Percentiles rank a stretch among this genome's conserved stretches.
Evolutionary conservation across 2,329 filamentous ascomycete genomes (phyloP).

Genomic region (Alternaria tenuissima): DNA sequence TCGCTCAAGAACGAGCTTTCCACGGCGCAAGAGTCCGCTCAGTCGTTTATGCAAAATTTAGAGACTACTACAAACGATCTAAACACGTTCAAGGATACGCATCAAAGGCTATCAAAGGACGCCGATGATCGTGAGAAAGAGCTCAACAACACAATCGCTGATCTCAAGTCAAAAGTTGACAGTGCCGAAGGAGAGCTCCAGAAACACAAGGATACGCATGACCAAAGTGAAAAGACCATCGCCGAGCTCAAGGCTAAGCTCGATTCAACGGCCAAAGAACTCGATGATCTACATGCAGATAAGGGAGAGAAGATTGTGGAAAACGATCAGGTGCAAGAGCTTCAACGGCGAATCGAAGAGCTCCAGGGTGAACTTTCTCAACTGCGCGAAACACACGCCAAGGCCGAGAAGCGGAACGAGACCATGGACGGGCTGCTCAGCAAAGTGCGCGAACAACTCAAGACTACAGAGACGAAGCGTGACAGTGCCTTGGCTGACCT

Average conservation of each 20-base stretch:
- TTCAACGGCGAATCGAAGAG: constrained; percentile 40
- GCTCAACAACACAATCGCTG: constrained; percentile 37
- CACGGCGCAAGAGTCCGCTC: constrained; percentile 71
- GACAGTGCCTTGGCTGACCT: constrained; percentile 56
- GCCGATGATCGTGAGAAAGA: constrained; percentile 40
- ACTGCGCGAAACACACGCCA: constrained; percentile 40
- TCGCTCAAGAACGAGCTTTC: constrained; percentile 74
- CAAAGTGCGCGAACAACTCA: constrained; percentile 62
- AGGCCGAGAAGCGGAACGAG: constrained; percentile 61
- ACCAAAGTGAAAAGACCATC: constrained; percentile 54
- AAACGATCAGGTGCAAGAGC: constrained; percentile 37
- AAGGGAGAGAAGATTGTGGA: constrained; percentile 43
- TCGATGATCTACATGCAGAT: constrained; percentile 57
- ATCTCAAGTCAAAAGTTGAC: constrained; percentile 41
- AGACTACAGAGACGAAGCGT: constrained; percentile 61
- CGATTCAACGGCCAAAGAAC: constrained; percentile 52
- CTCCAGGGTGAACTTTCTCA: constrained; percentile 44
- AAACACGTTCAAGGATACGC: constrained; percentile 61
- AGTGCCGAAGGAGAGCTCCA: constrained; percentile 58
- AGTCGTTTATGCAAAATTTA: constrained; percentile 62
- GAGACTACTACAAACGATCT: constrained; percentile 74
- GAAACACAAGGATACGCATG: constrained; percentile 51
- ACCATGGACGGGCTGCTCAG: constrained; percentile 65
- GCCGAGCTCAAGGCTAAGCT: constrained; percentile 44
- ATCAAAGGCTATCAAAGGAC: constrained; percentile 53